These are phyloP conservation scores for Talaromyces adpressus DNA, from an alignment of 495 filamentous ascomycete genomes.

Conservation along the genomic window DNA sequence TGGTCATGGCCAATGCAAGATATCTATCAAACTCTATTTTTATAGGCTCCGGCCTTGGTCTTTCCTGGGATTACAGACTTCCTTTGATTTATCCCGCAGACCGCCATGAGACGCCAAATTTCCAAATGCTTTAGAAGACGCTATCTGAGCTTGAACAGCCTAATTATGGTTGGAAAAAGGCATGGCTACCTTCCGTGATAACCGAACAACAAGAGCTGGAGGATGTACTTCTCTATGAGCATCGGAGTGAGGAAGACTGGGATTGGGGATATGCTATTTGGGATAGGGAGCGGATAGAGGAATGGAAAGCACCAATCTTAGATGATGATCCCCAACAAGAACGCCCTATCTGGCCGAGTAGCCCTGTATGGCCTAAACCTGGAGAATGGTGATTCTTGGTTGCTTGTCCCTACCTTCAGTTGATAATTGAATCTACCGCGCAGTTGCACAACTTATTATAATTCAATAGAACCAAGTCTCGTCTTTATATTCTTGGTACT, in stretches of 20 bases:
- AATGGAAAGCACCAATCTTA: not conserved
- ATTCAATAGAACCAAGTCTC: too few species aligned
- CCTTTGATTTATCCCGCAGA: conserved; percentile 14
- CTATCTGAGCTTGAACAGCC: conserved; percentile 14
- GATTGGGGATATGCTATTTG: conserved; percentile 12
- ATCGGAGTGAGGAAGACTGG: conserved; percentile 5
- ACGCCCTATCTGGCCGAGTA: not conserved
- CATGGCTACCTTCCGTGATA: not conserved
- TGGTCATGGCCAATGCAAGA: conserved; percentile 8
- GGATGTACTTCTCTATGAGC: conserved; percentile 1
- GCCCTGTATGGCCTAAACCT: not conserved
- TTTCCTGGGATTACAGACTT: not conserved
- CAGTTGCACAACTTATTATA: too few species aligned
- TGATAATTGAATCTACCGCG: too few species aligned
- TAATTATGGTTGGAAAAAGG: conserved; percentile 13
- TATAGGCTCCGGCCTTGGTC: not conserved
- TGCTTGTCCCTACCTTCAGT: too few species aligned
- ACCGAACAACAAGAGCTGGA: not conserved
- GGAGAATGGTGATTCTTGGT: too few species aligned
- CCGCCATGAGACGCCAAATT: conserved; percentile 9
- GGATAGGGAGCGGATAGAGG: conserved; percentile 3
- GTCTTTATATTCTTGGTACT: too few species aligned
- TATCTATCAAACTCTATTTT: not conserved
- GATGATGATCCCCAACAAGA: not conserved
- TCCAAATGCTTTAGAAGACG: conserved; percentile 14